phyloP scores from a whole-genome alignment of 2,329 filamentous ascomycete genomes.

The Neofusicoccum ribis region DNA sequence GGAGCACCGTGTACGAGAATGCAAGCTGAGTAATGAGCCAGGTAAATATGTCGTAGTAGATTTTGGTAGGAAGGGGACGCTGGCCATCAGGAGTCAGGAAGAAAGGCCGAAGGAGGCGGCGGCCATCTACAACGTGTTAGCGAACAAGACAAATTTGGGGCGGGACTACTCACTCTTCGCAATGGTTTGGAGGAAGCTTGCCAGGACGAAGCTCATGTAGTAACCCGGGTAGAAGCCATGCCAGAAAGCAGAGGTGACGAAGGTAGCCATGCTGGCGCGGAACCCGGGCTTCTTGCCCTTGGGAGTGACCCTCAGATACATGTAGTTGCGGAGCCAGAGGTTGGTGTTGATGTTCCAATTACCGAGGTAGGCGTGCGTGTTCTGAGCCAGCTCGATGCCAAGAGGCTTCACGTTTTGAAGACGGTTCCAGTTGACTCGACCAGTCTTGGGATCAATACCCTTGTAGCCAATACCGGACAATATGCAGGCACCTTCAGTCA shows the following conservation, averaged over 20 bases:
- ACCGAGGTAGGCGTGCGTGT: slow-evolving; percentile 85
- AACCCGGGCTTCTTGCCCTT: slow-evolving; percentile 96
- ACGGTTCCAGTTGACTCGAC: slow-evolving; percentile 85
- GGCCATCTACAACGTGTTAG: slow-evolving; percentile 64
- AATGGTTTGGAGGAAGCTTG: slow-evolving; percentile 85
- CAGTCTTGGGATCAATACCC: slow-evolving; percentile 80
- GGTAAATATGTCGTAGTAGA: slow-evolving; percentile 80
- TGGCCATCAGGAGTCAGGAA: slow-evolving; percentile 78
- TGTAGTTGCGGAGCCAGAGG: slow-evolving; percentile 91
- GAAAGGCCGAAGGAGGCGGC: slow-evolving; percentile 86
- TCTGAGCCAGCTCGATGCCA: slow-evolving; percentile 86
- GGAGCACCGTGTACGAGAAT: slow-evolving; percentile 79
- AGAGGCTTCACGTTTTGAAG: slow-evolving; percentile 86
- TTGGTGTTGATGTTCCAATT: slow-evolving; percentile 99
- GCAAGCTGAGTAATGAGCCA: slow-evolving; percentile 76
- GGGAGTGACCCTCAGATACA: slow-evolving; percentile 93
- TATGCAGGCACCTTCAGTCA: slow-evolving; percentile 94
- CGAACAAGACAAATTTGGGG: not conserved
- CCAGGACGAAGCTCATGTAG: slow-evolving; percentile 86
- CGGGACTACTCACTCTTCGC: slow-evolving; percentile 75
- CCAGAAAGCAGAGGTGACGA: slow-evolving; percentile 93
- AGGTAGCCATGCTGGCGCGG: slow-evolving; percentile 89
- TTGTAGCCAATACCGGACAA: slow-evolving; percentile 92
- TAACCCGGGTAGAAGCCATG: slow-evolving; percentile 98
- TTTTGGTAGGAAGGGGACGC: slow-evolving; percentile 61